These are phyloP conservation scores for Ascochyta clinopodiicola DNA, from an alignment of 2,329 filamentous ascomycete species.

Conservation along the genomic window DNA sequence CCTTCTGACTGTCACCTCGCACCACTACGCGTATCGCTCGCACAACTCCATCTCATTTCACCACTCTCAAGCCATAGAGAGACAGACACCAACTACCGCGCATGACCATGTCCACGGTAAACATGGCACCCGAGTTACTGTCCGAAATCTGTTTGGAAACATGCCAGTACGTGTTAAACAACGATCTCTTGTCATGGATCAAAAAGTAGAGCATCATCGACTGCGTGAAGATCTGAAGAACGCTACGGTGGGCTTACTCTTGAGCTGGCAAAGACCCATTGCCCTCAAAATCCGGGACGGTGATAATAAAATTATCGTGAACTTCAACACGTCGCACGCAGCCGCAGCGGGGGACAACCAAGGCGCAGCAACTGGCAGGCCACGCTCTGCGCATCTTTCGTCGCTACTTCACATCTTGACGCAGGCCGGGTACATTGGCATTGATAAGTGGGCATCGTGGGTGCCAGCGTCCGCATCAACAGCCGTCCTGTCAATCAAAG, in stretches of 20 bases:
- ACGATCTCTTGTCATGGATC: constrained; percentile 63
- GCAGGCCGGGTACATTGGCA: constrained; percentile 69
- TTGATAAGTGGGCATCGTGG: constrained; percentile 66
- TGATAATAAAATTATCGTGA: constrained; percentile 49
- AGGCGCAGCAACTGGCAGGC: neutral
- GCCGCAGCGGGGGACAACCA: neutral
- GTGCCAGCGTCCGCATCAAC: constrained; percentile 72
- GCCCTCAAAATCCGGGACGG: constrained; percentile 68
- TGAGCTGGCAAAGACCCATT: constrained; percentile 71
- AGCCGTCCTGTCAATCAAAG: constrained; percentile 66
- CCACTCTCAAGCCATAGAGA: constrained; percentile 69
- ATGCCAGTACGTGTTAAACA: constrained; percentile 92
- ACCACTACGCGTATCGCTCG: constrained; percentile 64
- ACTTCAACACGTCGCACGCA: constrained; percentile 27
- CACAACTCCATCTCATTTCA: constrained; percentile 73
- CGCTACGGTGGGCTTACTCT: constrained; percentile 67
- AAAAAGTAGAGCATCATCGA: constrained; percentile 60
- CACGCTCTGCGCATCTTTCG: constrained; percentile 28
- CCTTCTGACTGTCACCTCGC: constrained; percentile 77
- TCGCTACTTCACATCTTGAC: constrained; percentile 58
- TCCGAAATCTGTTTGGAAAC: constrained; percentile 84
- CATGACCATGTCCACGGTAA: constrained; percentile 62
- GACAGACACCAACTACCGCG: constrained; percentile 66
- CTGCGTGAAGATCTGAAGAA: constrained; percentile 71
- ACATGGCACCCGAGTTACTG: constrained; percentile 77